Evolutionary conservation across 495 filamentous ascomycete species (phyloP).

Genomic region (Hypoxylon perforatum): DNA sequence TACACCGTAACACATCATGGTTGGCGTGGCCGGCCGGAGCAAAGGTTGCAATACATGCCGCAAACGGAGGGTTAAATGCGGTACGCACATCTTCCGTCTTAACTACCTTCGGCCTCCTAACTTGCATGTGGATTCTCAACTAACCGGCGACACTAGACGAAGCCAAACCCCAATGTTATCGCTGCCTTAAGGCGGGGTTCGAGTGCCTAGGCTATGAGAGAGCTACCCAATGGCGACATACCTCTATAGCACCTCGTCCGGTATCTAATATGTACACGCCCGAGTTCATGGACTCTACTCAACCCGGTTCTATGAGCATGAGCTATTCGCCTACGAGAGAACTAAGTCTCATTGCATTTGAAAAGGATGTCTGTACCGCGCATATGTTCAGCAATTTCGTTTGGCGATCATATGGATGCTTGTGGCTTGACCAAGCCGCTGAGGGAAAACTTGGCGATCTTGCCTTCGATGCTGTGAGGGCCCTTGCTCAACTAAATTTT

Average conservation of each 20-base stretch:
- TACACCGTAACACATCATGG: constrained; percentile 32
- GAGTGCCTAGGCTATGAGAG: constrained; percentile 43
- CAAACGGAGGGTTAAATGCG: constrained; percentile 44
- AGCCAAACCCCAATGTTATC: constrained; percentile 41
- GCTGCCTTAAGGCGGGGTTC: constrained; percentile 38
- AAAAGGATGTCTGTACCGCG: constrained; percentile 33
- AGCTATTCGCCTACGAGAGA: constrained; percentile 15
- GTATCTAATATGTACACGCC: constrained; percentile 5
- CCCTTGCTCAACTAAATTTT: constrained; percentile 38
- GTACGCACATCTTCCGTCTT: constrained; percentile 20
- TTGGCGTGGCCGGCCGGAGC: constrained; percentile 45
- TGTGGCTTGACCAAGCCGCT: constrained; percentile 36
- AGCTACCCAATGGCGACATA: constrained; percentile 39
- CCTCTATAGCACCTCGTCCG: constrained; percentile 19
- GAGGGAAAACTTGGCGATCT: constrained; percentile 35
- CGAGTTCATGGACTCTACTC: constrained; percentile 13
- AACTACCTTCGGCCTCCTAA: background rate
- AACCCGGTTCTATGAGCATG: background rate
- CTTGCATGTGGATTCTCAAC: background rate
- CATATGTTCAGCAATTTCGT: constrained; percentile 39
- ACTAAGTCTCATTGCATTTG: constrained; percentile 36
- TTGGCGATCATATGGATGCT: constrained; percentile 34
- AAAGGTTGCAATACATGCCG: constrained; percentile 49
- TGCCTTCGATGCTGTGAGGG: constrained; percentile 31
- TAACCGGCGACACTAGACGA: constrained; percentile 33